phyloP scores from a whole-genome alignment of 768 basidiomycete species.

The Crepidotus variabilis region DNA sequence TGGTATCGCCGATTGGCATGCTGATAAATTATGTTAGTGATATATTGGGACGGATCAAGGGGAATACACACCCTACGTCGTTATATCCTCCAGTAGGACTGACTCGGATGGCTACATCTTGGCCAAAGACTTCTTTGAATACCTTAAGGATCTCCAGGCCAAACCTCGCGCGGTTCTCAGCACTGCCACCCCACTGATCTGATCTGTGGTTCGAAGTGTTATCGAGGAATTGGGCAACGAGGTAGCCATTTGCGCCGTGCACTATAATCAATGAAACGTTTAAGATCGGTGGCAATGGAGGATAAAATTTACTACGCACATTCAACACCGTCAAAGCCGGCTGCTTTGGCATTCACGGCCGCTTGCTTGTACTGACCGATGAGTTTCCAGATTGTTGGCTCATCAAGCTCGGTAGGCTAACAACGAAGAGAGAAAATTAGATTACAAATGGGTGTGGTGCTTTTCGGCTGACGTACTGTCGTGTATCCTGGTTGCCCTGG shows the following conservation, averaged over 20 bases:
- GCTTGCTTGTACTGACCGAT: slow-evolving; percentile 38
- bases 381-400: slow-evolving; percentile 30
- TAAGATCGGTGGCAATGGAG: background rate
- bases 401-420: slow-evolving; percentile 37
- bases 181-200: slow-evolving; percentile 57
- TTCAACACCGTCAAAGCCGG: slow-evolving; percentile 59
- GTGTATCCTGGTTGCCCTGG: slow-evolving; percentile 34
- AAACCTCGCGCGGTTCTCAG: slow-evolving; percentile 56
- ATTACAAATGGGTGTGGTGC: background rate
- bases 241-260: slow-evolving; percentile 41
- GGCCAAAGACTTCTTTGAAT: slow-evolving; percentile 34
- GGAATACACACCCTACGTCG: slow-evolving; percentile 34
- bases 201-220: slow-evolving; percentile 42
- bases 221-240: slow-evolving; percentile 50
- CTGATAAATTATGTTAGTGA: slow-evolving; percentile 11
- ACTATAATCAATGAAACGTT: slow-evolving; percentile 20
- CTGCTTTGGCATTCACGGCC: slow-evolving; percentile 43
- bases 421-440: background rate
- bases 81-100: slow-evolving; percentile 42
- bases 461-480: slow-evolving; percentile 24
- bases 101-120: slow-evolving; percentile 41
- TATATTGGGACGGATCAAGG: background rate
- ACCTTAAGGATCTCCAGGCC: slow-evolving; percentile 47
- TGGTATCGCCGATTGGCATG: slow-evolving; percentile 41
- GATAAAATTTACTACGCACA: slow-evolving; percentile 19